Base-by-base conservation (phyloP, 805 yeast genomes). In the Wickerhamomyces bisporus region DNA sequence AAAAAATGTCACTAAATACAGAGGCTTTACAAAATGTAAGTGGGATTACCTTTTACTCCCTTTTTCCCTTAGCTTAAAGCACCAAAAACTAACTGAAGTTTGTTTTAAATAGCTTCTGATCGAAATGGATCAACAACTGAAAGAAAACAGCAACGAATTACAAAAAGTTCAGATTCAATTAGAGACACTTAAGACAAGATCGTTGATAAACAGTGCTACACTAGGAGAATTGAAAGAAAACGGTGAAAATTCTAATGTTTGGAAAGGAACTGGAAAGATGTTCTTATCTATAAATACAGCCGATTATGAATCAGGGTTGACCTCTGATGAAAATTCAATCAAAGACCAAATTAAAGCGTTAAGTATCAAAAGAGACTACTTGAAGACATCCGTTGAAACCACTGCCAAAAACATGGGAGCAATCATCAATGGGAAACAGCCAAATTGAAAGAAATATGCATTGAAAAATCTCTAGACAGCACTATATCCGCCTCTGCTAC, bases 191-290 rank as follows among this genome's bases (percentile, higher is more conserved):
- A 23, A 33, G 31, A 17, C 35, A 32, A 14, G 24, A 32, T 32
- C 28, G 18, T 35, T 35, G 16, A 34, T 11, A 39, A 30, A 30
- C 25, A 71, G 72, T 19, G 65, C 75, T 31, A 81, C 94, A 8
- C 61, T 70, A 25, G 55, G 68, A 25, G 84, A 82, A 47, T 64
- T 87, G 35, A 51, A 48, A 34, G 54, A 49, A 19, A 47, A 43
- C 21, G 62, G 71, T 12, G 68, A 64, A 9, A 65, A 65, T 16
- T 71, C 74, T 9, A 55, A 55, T 8, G 89, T 88, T 5, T 88
- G 95, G 93, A 77, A 85, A 55, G 86, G 94, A 5, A 75, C 86
- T 26, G 97, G 97, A 21, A 83, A 82, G 60, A 75, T 86, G 23
- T 84, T 82, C 56, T 61, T 82, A 9, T 32, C 54, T 17, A 68